Percentiles rank a stretch among this genome's conserved stretches.
Conservation (phyloP, 768 basidiomycete genomes). For the Trametes coccinea region DNA sequence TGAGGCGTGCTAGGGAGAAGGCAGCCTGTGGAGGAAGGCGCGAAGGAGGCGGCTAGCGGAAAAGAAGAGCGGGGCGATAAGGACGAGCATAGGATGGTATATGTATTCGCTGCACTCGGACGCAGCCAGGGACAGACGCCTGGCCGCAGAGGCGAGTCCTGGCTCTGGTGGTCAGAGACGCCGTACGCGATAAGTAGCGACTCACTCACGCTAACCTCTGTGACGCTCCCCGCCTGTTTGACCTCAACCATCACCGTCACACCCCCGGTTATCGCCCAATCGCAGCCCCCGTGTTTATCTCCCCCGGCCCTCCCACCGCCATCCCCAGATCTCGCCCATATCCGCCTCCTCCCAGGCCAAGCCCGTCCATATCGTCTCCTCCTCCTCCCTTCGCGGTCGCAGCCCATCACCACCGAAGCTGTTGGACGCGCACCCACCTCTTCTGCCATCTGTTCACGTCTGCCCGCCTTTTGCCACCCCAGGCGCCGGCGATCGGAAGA, state of each 20-base stretch:
- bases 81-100: constrained; percentile 1
- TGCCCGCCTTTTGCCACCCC: background rate
- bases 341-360: constrained; percentile 7
- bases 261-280: constrained; percentile 20
- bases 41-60: constrained; percentile 6
- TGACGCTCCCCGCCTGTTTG: background rate
- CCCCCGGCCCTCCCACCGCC: background rate
- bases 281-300: constrained; percentile 14
- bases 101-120: background rate
- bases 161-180: background rate
- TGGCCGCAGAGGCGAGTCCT: background rate
- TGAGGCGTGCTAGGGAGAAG: constrained; percentile 9
- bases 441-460: background rate
- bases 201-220: no score
- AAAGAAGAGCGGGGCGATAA: background rate
- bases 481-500: background rate
- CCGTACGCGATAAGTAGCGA: background rate
- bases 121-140: background rate
- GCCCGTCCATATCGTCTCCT: background rate
- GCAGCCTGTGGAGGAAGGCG: constrained; percentile 11
- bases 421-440: background rate
- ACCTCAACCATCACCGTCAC: background rate
- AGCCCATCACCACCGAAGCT: background rate
- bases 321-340: constrained; percentile 2
- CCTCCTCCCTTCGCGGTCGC: background rate